A percentile compares a stretch with the other conserved stretches of the same genome.
phyloP scores from a whole-genome alignment of 768 basidiomycete genomes.

The Asterophora parasitica region DNA sequence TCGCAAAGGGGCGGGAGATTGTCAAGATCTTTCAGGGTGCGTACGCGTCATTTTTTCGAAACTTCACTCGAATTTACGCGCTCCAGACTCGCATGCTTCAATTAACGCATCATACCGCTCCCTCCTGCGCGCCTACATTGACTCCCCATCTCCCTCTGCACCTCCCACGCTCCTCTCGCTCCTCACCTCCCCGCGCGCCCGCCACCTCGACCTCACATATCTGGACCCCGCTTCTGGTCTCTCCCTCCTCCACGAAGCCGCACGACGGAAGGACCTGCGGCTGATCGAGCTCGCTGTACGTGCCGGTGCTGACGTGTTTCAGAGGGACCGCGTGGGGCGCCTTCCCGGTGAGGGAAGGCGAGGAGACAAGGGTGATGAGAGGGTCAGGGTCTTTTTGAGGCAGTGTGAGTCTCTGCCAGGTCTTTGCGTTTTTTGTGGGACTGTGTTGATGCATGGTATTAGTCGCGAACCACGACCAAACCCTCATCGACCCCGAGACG shows the following conservation, averaged over 20 bases:
- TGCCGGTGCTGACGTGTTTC: slow-evolving; percentile 87
- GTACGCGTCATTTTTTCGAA: slow-evolving; percentile 10
- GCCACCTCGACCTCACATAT: slow-evolving; percentile 72
- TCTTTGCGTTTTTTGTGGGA: neutral
- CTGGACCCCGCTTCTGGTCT: slow-evolving; percentile 76
- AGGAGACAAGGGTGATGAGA: slow-evolving; percentile 81
- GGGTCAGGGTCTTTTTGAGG: slow-evolving; percentile 74
- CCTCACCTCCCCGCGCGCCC: slow-evolving; percentile 63
- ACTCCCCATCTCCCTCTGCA: slow-evolving; percentile 46
- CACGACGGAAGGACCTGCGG: slow-evolving; percentile 70
- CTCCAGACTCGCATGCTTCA: slow-evolving; percentile 53
- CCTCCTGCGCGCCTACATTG: slow-evolving; percentile 66
- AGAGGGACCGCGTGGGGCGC: slow-evolving; percentile 70
- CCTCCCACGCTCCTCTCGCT: slow-evolving; percentile 46
- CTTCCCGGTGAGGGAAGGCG: slow-evolving; percentile 55
- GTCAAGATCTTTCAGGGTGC: slow-evolving; percentile 65
- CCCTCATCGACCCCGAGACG: slow-evolving; percentile 46
- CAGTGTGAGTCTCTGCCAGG: slow-evolving; percentile 64
- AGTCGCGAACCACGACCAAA: slow-evolving; percentile 81
- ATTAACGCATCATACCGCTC: slow-evolving; percentile 73
- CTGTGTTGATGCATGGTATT: neutral
- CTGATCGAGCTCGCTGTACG: slow-evolving; percentile 81
- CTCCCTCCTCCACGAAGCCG: slow-evolving; percentile 84
- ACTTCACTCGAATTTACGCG: neutral
- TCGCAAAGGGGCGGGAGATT: slow-evolving; percentile 66